Percentiles rank a stretch among this genome's conserved stretches.
Evolutionary conservation across 2,329 filamentous ascomycete species (phyloP).

Genomic region (Amylocarpus encephaloides): DNA sequence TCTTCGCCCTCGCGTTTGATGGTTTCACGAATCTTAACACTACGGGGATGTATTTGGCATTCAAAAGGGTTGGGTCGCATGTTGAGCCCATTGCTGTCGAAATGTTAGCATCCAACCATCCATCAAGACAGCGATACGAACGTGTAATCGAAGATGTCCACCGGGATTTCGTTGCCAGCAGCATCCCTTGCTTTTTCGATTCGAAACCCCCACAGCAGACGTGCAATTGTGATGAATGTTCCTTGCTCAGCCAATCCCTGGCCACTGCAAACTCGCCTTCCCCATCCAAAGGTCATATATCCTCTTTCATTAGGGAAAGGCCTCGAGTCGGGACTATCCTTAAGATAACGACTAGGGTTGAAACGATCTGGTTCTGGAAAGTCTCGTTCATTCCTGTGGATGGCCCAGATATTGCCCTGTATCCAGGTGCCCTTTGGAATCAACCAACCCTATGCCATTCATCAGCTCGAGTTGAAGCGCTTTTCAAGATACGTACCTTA

Average conservation of each 20-base stretch:
- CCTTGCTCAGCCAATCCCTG: conserved; percentile 41
- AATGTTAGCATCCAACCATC: neutral
- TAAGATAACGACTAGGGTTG: conserved; percentile 39
- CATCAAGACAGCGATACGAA: conserved; percentile 24
- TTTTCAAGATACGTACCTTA: conserved; percentile 24
- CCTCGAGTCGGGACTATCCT: conserved; percentile 31
- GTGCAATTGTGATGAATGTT: conserved; percentile 15
- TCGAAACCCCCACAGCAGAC: conserved; percentile 18
- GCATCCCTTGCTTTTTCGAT: conserved; percentile 13
- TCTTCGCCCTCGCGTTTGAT: conserved; percentile 18
- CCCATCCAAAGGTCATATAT: conserved; percentile 46
- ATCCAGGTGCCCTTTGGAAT: conserved; percentile 34
- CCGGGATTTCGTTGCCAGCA: conserved; percentile 22
- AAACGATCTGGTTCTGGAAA: conserved; percentile 38
- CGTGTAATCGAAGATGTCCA: conserved; percentile 22
- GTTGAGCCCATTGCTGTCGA: conserved; percentile 17
- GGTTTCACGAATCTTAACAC: conserved; percentile 16
- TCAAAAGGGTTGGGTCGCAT: conserved; percentile 30
- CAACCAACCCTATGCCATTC: conserved; percentile 9
- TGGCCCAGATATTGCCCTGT: conserved; percentile 16
- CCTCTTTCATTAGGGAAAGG: conserved; percentile 53
- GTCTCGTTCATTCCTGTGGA: conserved; percentile 27
- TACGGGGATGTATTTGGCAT: conserved; percentile 28
- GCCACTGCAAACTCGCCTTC: conserved; percentile 45
- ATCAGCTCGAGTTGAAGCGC: conserved; percentile 31